A percentile compares a stretch with the other conserved stretches of the same genome.
Conservation (phyloP, 2,329 filamentous ascomycete genomes). For the Verticillium zaregamsianum region DNA sequence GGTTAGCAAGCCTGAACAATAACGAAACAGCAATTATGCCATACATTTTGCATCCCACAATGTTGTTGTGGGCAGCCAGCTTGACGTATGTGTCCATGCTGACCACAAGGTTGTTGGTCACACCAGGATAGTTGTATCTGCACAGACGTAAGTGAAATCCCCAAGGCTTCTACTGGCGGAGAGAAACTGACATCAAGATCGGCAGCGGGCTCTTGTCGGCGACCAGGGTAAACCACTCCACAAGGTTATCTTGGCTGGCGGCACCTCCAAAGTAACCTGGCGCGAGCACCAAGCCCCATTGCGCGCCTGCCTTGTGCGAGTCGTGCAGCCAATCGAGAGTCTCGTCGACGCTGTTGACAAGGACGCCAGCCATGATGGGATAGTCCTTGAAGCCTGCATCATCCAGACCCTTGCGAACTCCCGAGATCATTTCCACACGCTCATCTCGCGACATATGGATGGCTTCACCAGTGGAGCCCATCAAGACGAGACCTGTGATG, state of each 20-base stretch:
- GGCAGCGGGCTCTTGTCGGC: slow-evolving; percentile 57
- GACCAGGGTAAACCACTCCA: slow-evolving; percentile 57
- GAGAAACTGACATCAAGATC: slow-evolving; percentile 48
- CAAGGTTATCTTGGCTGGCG: slow-evolving; percentile 53
- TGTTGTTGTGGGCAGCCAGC: slow-evolving; percentile 58
- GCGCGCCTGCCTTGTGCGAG: slow-evolving; percentile 52
- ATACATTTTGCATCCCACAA: slow-evolving; percentile 62
- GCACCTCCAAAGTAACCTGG: slow-evolving; percentile 62
- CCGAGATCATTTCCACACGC: slow-evolving; percentile 48
- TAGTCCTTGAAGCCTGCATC: slow-evolving; percentile 53
- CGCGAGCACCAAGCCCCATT: slow-evolving; percentile 59
- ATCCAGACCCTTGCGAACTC: slow-evolving; percentile 49
- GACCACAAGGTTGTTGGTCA: slow-evolving; percentile 60
- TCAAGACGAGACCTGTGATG: slow-evolving; percentile 56
- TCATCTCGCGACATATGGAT: slow-evolving; percentile 55
- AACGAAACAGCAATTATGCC: not conserved
- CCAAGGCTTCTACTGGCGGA: not conserved
- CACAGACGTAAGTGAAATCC: not conserved
- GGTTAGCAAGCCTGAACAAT: not conserved
- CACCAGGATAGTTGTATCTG: slow-evolving; percentile 56
- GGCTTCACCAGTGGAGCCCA: slow-evolving; percentile 61
- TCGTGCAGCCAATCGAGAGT: slow-evolving; percentile 53
- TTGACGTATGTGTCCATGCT: slow-evolving; percentile 52
- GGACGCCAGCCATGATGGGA: slow-evolving; percentile 48
- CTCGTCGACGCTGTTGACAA: slow-evolving; percentile 49